phyloP scores from a whole-genome alignment of 805 yeast species.

The Saccharomyces jurei region DNA sequence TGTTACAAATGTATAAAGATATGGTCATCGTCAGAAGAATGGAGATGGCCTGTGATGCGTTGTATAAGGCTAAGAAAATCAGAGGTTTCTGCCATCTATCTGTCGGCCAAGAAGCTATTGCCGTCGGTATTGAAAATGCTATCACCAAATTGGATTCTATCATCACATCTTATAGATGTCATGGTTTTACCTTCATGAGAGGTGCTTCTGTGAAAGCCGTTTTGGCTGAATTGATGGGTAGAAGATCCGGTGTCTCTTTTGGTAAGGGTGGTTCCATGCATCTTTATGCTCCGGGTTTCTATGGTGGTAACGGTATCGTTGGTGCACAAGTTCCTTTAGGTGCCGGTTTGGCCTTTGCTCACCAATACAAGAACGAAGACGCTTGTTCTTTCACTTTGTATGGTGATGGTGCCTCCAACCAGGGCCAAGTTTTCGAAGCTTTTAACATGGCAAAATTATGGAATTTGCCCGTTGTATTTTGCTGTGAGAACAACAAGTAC shows the following conservation, averaged over 20 bases:
- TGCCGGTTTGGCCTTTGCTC: slow-evolving; percentile 97
- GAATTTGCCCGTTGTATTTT: slow-evolving; percentile 90
- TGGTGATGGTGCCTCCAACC: slow-evolving; percentile 99
- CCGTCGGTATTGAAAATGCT: slow-evolving; percentile 96
- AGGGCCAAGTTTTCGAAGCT: slow-evolving; percentile 97
- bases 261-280: slow-evolving; percentile 99
- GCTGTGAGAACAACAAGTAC: slow-evolving; percentile 98
- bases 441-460: slow-evolving; percentile 99
- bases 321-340: slow-evolving; percentile 99
- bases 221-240: slow-evolving; percentile 94
- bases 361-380: slow-evolving; percentile 78
- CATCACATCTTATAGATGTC: slow-evolving; percentile 97
- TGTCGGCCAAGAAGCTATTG: slow-evolving; percentile 97
- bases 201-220: slow-evolving; percentile 88
- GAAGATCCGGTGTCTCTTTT: slow-evolving; percentile 85
- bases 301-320: slow-evolving; percentile 99
- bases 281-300: slow-evolving; percentile 91
- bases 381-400: slow-evolving; percentile 81
- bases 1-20: slow-evolving; percentile 91
- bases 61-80: slow-evolving; percentile 96
- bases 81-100: slow-evolving; percentile 99
- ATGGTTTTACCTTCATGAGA: slow-evolving; percentile 95
- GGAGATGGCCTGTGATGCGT: slow-evolving; percentile 98
- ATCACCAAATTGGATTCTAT: slow-evolving; percentile 77
- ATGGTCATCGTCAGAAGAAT: slow-evolving; percentile 90